Evolutionary conservation across 2,329 filamentous ascomycete genomes (phyloP).

Genomic region (Fusarium sp.): DNA sequence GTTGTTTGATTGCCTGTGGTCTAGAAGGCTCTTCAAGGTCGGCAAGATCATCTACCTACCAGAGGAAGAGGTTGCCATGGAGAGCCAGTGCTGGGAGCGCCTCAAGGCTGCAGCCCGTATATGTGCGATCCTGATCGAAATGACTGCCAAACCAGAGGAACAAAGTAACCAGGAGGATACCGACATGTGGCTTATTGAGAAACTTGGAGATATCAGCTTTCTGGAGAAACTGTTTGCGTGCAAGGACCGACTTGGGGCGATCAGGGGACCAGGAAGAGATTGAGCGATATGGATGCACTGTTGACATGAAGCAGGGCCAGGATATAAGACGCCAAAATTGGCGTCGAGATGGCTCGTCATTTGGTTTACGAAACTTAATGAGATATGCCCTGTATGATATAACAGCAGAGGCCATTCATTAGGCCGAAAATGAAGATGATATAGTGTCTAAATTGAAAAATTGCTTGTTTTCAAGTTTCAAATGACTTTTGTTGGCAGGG

Average conservation of each 20-base stretch:
- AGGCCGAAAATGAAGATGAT: neutral
- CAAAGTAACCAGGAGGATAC: constrained; percentile 13
- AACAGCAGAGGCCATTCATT: neutral
- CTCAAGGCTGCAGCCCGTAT: constrained; percentile 39
- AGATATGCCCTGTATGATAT: constrained; percentile 1
- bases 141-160: constrained; percentile 36
- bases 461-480: neutral
- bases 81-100: constrained; percentile 38
- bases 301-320: neutral
- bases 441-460: neutral
- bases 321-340: neutral
- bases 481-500: neutral
- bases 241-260: neutral
- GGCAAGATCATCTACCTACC: constrained; percentile 39
- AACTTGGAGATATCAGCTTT: constrained; percentile 39
- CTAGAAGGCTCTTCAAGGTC: constrained; percentile 36
- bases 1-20: constrained; percentile 25
- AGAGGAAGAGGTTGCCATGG: constrained; percentile 43
- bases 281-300: neutral
- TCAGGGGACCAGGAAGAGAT: neutral
- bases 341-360: neutral
- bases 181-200: constrained; percentile 39
- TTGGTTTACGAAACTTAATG: neutral
- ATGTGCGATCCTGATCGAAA: constrained; percentile 41
- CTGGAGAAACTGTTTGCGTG: constrained; percentile 27